Evolutionary conservation across 257 asterid genomes (phyloP), one percentile per base, ranked within the genome.

Genomic region (Solanum chiquidenum): DNA sequence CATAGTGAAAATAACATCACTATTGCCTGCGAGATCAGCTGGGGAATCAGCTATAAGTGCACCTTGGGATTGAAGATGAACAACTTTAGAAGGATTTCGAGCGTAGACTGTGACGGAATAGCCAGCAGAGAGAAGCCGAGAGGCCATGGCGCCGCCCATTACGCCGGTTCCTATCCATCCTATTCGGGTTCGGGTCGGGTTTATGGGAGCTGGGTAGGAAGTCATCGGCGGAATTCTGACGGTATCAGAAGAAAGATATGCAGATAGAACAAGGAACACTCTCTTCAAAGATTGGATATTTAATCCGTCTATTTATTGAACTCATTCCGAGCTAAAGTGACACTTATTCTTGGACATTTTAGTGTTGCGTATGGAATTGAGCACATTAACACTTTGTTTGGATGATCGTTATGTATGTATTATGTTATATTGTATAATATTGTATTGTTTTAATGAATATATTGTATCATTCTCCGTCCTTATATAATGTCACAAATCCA

Each of bases 151-250:
- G 71, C 92, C 89, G 88, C 98, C 99, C 99, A 95, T 96, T 3
- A 96, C 97, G 44, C 99, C 99, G 68, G 95, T 94, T 82, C 98
- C 98, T 1, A 95, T 91, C 96, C 98, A 96, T 35, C 99, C 98
- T 77, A 96, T 88, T 14, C 97, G 92, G 93, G 98, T 93, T 5
- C 87, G 93, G 89, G 91, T 85, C 87, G 93, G 94, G 88, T 35
- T 33, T 16, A 96, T 62, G 60, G 97, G 93, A 9, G 31, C 37
- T 9, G 95, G 97, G 88, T 93, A 92, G 21, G 83, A 89, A 29
- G 89, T 21, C 69, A 72, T 87, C 94, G 93, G 92, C 68, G 49
- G 72, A 20, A 10, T 71, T 34, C 40, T 18, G 44, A 34, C 38
- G 8, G 13, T 16, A 34, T 33, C 42, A 38, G 77, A 33, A 71